Conservation (phyloP, 331 rosid species). For the Malus hybrid region DNA sequence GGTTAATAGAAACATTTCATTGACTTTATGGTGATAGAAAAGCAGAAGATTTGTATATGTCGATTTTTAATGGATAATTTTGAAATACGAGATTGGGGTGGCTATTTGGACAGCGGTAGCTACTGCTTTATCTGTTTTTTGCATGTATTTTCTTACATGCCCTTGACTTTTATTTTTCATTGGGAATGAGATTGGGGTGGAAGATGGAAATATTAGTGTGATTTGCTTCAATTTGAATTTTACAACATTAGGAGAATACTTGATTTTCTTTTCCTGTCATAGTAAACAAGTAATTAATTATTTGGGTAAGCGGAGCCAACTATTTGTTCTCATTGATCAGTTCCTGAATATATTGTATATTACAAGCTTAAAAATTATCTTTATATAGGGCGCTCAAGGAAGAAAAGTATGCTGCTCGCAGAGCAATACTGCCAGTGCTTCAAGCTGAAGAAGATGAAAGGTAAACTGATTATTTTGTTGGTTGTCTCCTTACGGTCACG, state of each 20-base stretch:
- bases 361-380: background rate
- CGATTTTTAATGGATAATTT: background rate
- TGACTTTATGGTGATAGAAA: background rate
- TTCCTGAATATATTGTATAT: background rate
- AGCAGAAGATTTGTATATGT: background rate
- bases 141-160: background rate
- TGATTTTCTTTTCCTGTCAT: background rate
- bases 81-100: too few relatives aligned
- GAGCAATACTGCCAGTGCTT: slow-evolving; percentile 83
- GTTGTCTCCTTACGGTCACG: background rate
- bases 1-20: background rate
- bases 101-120: background rate
- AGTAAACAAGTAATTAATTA: background rate
- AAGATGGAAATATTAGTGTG: background rate
- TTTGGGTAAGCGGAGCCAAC: background rate
- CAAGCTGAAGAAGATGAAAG: slow-evolving; percentile 99
- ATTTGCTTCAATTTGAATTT: background rate
- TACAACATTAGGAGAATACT: background rate
- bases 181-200: background rate
- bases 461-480: slow-evolving; percentile 24
- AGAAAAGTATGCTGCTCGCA: slow-evolving; percentile 88
- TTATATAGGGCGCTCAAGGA: slow-evolving; percentile 73
- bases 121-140: background rate
- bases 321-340: background rate
- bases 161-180: background rate